phyloP scores from a whole-genome alignment of 202 grass and related monocot species.

The Panicum hallii region DNA sequence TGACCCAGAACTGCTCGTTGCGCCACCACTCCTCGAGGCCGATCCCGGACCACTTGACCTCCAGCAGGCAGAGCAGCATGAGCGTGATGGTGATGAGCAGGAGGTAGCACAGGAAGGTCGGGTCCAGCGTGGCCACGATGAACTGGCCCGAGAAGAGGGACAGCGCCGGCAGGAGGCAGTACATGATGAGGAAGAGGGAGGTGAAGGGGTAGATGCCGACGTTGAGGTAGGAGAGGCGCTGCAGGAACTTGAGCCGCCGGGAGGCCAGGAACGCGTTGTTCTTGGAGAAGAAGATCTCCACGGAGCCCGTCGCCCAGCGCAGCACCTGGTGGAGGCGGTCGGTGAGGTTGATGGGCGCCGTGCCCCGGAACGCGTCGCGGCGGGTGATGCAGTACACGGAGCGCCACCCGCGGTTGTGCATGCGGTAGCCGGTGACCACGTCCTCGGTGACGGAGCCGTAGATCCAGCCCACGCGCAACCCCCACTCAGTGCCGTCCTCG shows the following conservation, averaged over 20 bases:
- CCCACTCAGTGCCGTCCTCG: slow-evolving; percentile 85
- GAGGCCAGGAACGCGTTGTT: slow-evolving; percentile 77
- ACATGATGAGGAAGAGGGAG: slow-evolving; percentile 80
- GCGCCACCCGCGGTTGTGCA: slow-evolving; percentile 94
- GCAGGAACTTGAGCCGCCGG: slow-evolving; percentile 74
- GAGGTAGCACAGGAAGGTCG: slow-evolving; percentile 78
- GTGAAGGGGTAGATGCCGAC: slow-evolving; percentile 90
- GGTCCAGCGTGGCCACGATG: slow-evolving; percentile 71
- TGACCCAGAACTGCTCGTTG: slow-evolving; percentile 91
- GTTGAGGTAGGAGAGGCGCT: slow-evolving; percentile 80
- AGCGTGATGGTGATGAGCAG: slow-evolving; percentile 75
- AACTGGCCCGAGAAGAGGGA: slow-evolving; percentile 84
- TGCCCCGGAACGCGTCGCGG: slow-evolving; percentile 78
- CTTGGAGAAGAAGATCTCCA: slow-evolving; percentile 89
- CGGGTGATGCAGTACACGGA: slow-evolving; percentile 84
- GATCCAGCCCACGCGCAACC: slow-evolving; percentile 76
- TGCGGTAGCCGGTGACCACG: slow-evolving; percentile 82
- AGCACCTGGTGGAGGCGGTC: slow-evolving; percentile 87
- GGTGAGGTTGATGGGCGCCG: slow-evolving; percentile 74
- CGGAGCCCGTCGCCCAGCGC: slow-evolving; percentile 79
- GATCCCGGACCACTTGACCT: slow-evolving; percentile 94
- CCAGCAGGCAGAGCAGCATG: slow-evolving; percentile 74
- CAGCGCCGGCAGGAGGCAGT: slow-evolving; percentile 74
- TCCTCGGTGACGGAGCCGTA: slow-evolving; percentile 88
- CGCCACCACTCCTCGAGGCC: slow-evolving; percentile 80